Base-by-base conservation (phyloP, 495 filamentous ascomycete species). In the Pyronema omphalodes region DNA sequence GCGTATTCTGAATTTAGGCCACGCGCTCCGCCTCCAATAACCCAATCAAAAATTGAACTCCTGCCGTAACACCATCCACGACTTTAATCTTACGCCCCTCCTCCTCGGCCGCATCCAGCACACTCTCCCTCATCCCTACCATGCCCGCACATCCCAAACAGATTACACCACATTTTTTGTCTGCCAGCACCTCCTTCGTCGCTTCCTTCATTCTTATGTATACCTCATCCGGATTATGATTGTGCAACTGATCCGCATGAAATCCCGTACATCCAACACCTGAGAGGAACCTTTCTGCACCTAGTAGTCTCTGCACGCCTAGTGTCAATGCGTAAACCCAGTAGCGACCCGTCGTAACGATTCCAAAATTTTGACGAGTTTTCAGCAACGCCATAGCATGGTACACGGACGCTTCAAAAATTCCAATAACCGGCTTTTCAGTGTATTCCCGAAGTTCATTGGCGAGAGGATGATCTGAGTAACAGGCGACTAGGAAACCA, bases 131-230 rank as follows among this genome's bases (percentile, higher is more conserved):
- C 89, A 83, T 71, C 9, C 89, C 91, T 18, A 78, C 81, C 91
- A 95, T 94, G 4, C 91, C 89, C 40, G 88, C 89, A 70, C 88
- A 94, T 1, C 82, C 82, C 68, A 86, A 72, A 54, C 85, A 76
- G 19, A 86, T 78, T 0, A 75, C 69, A 19, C 62, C 61, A 37
- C 56, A 53, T 3, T 67, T 56, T 0, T 75, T 72, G 7, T 69
- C 69, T 15, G 67, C 66, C 19, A 94, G 65, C 37, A 94, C 66
- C 46, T 74, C 68, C 62, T 71, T 73, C 7, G 82, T 81, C 5
- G 84, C 88, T 9, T 79, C 77, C 56, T 70, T 78, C 58, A 96
- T 78, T 57, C 76, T 76, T 63, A 64, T 57, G 19, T 73, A 68
- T 51, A 96, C 76, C 19, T 81, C 75, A n/a, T 75, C 76, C 12